Evolutionary conservation across 495 filamentous ascomycete species (phyloP), one percentile per base, ranked within the genome.

Genomic region (Penicillium taxi): DNA sequence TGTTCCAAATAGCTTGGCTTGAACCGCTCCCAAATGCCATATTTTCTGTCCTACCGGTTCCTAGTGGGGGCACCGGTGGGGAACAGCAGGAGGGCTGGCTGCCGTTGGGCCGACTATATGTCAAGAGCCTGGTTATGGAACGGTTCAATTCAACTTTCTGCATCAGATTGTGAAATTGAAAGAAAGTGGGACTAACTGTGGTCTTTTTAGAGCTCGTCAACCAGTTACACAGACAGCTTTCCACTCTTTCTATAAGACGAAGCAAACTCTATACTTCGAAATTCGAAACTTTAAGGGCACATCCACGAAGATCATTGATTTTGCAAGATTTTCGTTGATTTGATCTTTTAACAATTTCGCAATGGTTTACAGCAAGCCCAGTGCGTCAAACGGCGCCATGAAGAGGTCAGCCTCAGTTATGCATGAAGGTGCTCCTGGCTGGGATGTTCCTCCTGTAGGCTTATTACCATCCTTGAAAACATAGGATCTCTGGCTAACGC

Each of bases 401-500:
- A 67, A 67, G 46, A 47, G 63, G 21, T 54, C 63, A 19, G 49
- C 53, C 21, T 67, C 63, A 6, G 39, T 53, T 18, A 29, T 62
- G 14, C 40, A 59, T 8, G 57, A 60, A 40, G 54, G 55, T 5
- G 50, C 38, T 15, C 34, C 45, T 22, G 52, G 57, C n/a, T 67
- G 63, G 63, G 61, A 59, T 15, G 47, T 45, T 31, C 35, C 53
- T 58, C 56, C 59, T 29, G 63, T 67, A 32, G 50, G 63, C 58
- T 7, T 40, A 16, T 2, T 9, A 25, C 13, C 34, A 8, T 20
- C 7, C 26, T 19, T 0, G 24, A 2, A 15, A 6, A 8, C 0
- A 6, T 16, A 6, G n/a, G n/a, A n/a, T n/a, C n/a, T n/a, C n/a
- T 35, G 9, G 8, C 41, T 43, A 43, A 40, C 21, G 18, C 40